Conservation (phyloP, 73 alveolate species). For the Stentor coeruleus region DNA sequence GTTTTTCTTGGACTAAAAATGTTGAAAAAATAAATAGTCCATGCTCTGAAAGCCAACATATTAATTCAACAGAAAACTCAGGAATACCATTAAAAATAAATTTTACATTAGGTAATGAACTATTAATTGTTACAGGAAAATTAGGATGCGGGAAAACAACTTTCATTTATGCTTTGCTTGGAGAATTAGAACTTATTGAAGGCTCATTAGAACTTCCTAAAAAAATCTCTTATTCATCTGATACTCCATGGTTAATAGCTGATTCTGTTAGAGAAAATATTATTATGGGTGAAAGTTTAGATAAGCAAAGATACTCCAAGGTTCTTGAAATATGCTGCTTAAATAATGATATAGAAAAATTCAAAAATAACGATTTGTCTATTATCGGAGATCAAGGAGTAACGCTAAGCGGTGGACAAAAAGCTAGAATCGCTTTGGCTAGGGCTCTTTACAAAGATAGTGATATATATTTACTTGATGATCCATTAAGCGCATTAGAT, state of each 20-base stretch:
- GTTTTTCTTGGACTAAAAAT: neutral
- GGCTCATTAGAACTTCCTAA: neutral
- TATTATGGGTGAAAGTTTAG: constrained; percentile 43
- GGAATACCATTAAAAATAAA: neutral
- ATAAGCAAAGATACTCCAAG: constrained; percentile 50
- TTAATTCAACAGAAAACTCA: neutral
- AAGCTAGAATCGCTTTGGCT: constrained; percentile 67
- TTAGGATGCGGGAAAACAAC: constrained; percentile 15
- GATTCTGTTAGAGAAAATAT: constrained; percentile 47
- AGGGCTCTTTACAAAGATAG: constrained; percentile 71
- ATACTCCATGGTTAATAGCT: constrained; percentile 37
- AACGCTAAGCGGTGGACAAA: constrained; percentile 63
- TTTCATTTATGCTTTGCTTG: neutral
- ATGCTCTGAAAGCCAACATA: neutral
- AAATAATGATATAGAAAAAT: constrained; percentile 33
- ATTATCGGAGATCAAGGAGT: constrained; percentile 63
- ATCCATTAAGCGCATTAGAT: constrained; percentile 73
- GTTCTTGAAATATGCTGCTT: constrained; percentile 51
- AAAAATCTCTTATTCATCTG: neutral
- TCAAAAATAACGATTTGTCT: constrained; percentile 39
- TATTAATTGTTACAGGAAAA: neutral
- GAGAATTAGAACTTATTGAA: neutral
- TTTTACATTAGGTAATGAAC: neutral
- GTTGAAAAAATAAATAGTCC: no score
- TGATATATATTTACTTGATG: constrained; percentile 76